These are phyloP conservation scores for Rosellinia necatrix DNA, from an alignment of 2,329 filamentous ascomycete genomes.

Conservation along the genomic window DNA sequence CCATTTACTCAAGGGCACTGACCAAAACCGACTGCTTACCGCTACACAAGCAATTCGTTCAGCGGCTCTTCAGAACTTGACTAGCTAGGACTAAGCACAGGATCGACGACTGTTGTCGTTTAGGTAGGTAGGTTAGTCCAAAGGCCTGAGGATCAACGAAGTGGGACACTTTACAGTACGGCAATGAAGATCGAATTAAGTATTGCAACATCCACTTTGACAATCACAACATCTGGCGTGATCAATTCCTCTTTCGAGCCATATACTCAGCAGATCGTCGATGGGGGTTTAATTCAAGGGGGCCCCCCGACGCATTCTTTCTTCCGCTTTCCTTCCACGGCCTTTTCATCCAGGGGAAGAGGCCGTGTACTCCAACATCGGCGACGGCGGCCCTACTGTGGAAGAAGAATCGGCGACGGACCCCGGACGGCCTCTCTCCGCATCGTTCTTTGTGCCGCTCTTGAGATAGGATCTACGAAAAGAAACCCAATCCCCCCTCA, in stretches of 20 bases:
- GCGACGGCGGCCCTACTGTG: no score
- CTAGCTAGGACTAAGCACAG: background rate
- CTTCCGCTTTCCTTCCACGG: constrained; percentile 8
- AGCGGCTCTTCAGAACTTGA: background rate
- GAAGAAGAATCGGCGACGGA: no score
- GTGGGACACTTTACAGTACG: constrained; percentile 7
- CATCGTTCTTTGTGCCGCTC: background rate
- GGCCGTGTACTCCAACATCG: no score
- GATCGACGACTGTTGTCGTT: background rate
- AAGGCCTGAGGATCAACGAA: background rate
- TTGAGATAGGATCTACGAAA: background rate
- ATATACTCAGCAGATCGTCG: constrained; percentile 6
- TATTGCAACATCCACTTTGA: constrained; percentile 19
- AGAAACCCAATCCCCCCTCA: no score
- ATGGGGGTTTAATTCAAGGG: constrained; percentile 15
- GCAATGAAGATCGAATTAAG: constrained; percentile 3
- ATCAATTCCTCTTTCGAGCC: constrained; percentile 16
- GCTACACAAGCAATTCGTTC: no score
- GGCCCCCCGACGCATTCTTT: background rate
- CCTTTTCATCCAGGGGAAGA: background rate
- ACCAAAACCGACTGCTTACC: background rate
- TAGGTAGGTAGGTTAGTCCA: background rate
- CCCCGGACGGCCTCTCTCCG: constrained; percentile 9
- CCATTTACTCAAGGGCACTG: background rate
- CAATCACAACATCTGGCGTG: constrained; percentile 16